A percentile compares a stretch with the other conserved stretches of the same genome.
Conservation (phyloP, 495 filamentous ascomycete species). For the Jackrogersella multiformis region DNA sequence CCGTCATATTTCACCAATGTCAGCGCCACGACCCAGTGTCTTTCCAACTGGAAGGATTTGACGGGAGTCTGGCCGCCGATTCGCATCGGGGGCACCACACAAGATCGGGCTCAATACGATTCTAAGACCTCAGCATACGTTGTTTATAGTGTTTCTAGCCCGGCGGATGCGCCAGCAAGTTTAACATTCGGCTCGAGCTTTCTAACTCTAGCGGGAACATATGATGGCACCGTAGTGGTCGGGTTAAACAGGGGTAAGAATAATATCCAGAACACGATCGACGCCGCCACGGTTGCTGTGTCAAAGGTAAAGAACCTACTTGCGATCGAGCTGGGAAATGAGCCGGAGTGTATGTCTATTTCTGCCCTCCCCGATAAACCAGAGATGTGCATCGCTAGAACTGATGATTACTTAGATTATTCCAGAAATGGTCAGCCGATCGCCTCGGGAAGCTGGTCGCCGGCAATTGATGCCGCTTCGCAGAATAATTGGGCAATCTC, state of each 20-base stretch:
- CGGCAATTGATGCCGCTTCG: constrained; percentile 61
- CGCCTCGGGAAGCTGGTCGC: constrained; percentile 63
- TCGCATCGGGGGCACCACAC: constrained; percentile 68
- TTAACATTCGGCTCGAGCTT: constrained; percentile 67
- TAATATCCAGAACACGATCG: constrained; percentile 64
- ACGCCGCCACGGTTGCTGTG: constrained; percentile 60
- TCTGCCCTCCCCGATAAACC: constrained; percentile 13
- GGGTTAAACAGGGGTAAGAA: constrained; percentile 67
- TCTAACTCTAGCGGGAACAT: constrained; percentile 60
- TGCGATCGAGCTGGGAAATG: constrained; percentile 69
- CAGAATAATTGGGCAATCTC: constrained; percentile 64
- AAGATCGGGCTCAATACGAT: constrained; percentile 67
- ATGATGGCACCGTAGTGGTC: constrained; percentile 63
- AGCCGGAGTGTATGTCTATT: constrained; percentile 64
- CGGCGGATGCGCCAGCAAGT: constrained; percentile 61
- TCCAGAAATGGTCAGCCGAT: constrained; percentile 60
- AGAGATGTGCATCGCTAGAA: neutral
- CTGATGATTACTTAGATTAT: constrained; percentile 48
- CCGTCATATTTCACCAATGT: constrained; percentile 67
- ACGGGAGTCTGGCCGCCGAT: constrained; percentile 66
- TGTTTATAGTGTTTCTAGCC: constrained; percentile 63
- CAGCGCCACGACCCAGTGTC: constrained; percentile 61
- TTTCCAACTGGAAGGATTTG: constrained; percentile 63
- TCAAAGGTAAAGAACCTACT: constrained; percentile 59
- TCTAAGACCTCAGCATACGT: constrained; percentile 59